Conservation (phyloP, 2,329 filamentous ascomycete genomes). For the Parastagonospora avenae region DNA sequence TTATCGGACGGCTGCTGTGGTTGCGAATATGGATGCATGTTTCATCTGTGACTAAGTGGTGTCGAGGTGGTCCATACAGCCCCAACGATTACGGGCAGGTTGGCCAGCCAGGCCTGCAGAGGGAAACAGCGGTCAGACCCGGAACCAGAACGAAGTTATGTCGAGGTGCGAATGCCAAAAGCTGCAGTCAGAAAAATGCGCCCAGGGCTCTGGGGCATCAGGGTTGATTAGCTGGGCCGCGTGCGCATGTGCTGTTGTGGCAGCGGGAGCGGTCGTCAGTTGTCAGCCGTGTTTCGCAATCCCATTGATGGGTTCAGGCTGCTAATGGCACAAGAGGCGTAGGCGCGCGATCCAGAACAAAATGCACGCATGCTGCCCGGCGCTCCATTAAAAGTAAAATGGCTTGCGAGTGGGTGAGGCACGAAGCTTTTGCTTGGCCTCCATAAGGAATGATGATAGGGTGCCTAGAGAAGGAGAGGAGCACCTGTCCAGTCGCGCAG, state of each 20-base stretch:
- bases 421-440: slow-evolving; percentile 21
- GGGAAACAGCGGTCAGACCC: neutral
- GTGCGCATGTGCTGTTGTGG: slow-evolving; percentile 9
- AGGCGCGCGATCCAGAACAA: slow-evolving; percentile 20
- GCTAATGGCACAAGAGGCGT: slow-evolving; percentile 16
- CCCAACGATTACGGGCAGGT: neutral
- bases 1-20: slow-evolving; percentile 18
- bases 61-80: neutral
- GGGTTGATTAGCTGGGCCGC: slow-evolving; percentile 15
- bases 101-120: neutral
- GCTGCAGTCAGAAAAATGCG: neutral
- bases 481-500: neutral
- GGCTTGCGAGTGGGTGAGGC: slow-evolving; percentile 4
- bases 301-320: slow-evolving; percentile 18
- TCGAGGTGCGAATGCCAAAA: neutral
- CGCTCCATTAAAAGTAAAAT: slow-evolving; percentile 21
- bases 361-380: slow-evolving; percentile 19
- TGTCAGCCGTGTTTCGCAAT: slow-evolving; percentile 12
- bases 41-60: slow-evolving; percentile 8
- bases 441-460: slow-evolving; percentile 7
- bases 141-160: neutral
- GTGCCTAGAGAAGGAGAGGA: neutral
- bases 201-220: slow-evolving; percentile 6
- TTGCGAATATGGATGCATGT: slow-evolving; percentile 28
- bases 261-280: slow-evolving; percentile 12